A percentile compares a stretch with the other conserved stretches of the same genome.
Conservation (phyloP, 2,329 filamentous ascomycete species). For the Corynespora cassiicola region DNA sequence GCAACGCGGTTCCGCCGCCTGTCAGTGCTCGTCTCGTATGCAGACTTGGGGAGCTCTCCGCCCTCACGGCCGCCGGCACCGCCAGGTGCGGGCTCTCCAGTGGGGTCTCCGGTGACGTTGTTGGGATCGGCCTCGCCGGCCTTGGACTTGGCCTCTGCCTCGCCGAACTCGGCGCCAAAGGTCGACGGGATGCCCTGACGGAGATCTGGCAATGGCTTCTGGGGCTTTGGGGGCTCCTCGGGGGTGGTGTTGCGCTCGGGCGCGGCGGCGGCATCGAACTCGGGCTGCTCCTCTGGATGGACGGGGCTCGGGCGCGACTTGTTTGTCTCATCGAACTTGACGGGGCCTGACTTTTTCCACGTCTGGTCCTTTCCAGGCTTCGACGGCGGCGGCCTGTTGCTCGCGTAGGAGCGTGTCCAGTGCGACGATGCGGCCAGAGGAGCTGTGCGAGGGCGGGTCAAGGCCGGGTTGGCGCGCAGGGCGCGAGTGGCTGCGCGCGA, state of each 20-base stretch:
- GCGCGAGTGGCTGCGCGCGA: conserved; percentile 41
- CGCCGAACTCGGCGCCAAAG: conserved; percentile 75
- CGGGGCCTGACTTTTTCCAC: conserved; percentile 49
- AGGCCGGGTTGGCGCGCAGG: conserved; percentile 35
- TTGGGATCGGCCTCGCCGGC: conserved; percentile 42
- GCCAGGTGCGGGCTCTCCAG: conserved; percentile 46
- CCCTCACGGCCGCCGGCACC: conserved; percentile 62
- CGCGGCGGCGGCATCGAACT: conserved; percentile 37
- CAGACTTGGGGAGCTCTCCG: conserved; percentile 74
- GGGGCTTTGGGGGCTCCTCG: conserved; percentile 57
- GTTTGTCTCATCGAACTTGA: conserved; percentile 43
- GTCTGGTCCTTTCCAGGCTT: conserved; percentile 48
- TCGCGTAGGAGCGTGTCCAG: conserved; percentile 34
- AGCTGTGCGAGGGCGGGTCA: conserved; percentile 29
- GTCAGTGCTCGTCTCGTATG: conserved; percentile 91
- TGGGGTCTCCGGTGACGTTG: conserved; percentile 62
- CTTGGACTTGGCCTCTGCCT: conserved; percentile 43
- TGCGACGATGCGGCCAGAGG: conserved; percentile 35
- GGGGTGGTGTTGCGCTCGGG: conserved; percentile 35
- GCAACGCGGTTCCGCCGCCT: conserved; percentile 78
- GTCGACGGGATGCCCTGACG: conserved; percentile 96
- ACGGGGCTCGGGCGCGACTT: conserved; percentile 30
- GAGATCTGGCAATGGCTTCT: conserved; percentile 80
- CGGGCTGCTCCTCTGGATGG: conserved; percentile 41
- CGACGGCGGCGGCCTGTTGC: conserved; percentile 26